phyloP scores from a whole-genome alignment of 148 eudicot genomes.

The Beta vulgaris region DNA sequence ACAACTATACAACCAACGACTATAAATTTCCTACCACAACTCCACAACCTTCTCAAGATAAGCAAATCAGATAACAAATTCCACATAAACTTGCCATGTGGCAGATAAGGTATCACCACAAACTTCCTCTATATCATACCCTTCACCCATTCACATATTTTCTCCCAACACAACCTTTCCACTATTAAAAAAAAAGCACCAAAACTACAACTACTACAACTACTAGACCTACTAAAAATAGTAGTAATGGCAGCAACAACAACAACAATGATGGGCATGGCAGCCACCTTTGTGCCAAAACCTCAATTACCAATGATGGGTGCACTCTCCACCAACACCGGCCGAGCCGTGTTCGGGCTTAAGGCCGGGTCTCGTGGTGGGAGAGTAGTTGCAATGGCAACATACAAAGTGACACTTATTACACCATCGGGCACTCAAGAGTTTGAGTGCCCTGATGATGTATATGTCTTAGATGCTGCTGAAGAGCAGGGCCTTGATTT shows the following conservation, averaged over 20 bases:
- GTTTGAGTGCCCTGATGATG: slow-evolving; percentile 54
- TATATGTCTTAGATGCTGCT: slow-evolving; percentile 64
- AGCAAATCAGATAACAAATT: slow-evolving; percentile 7
- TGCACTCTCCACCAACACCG: slow-evolving; percentile 20
- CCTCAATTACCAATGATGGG: slow-evolving; percentile 28
- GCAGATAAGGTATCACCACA: slow-evolving; percentile 1
- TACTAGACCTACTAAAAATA: neutral
- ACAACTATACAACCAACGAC: neutral
- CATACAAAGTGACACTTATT: slow-evolving; percentile 56
- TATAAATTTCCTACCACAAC: no score
- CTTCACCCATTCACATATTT: neutral
- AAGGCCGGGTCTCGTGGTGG: slow-evolving; percentile 35
- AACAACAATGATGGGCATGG: slow-evolving; percentile 39
- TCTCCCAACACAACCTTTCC: no score
- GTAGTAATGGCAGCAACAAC: slow-evolving; percentile 34
- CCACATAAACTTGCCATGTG: slow-evolving; percentile 6
- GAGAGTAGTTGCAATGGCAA: slow-evolving; percentile 45
- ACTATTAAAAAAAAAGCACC: neutral
- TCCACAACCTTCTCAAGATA: neutral
- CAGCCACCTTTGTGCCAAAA: slow-evolving; percentile 50
- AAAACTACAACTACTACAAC: neutral
- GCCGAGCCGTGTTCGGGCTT: slow-evolving; percentile 46
- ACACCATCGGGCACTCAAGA: slow-evolving; percentile 46
- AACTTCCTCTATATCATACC: neutral
- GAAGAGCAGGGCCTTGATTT: slow-evolving; percentile 67